Percentiles rank a stretch among this genome's conserved stretches.
Evolutionary conservation across 2,329 filamentous ascomycete species (phyloP).

Genomic region (Dryadomyces sulphureus): DNA sequence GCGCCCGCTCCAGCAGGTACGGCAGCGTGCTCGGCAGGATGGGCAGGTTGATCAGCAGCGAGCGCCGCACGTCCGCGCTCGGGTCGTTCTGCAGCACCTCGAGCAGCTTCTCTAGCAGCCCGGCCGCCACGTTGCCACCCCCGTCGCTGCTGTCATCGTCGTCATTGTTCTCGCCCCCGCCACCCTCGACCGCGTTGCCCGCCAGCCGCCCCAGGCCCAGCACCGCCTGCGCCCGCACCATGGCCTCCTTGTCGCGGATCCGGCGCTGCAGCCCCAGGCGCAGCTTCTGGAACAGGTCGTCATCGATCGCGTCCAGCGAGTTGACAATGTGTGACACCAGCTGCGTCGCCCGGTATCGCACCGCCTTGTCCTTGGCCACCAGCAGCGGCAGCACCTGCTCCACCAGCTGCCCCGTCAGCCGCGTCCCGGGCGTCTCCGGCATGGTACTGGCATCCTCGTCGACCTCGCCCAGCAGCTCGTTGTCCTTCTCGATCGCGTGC

Average conservation of each 20-base stretch:
- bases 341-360: constrained; percentile 81
- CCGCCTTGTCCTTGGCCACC: constrained; percentile 77
- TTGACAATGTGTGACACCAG: constrained; percentile 85
- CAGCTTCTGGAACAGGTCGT: constrained; percentile 75
- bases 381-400: constrained; percentile 62
- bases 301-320: constrained; percentile 80
- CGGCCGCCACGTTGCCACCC: constrained; percentile 47
- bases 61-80: constrained; percentile 81
- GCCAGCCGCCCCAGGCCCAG: constrained; percentile 77
- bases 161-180: constrained; percentile 49
- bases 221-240: constrained; percentile 83
- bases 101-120: constrained; percentile 68
- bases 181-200: constrained; percentile 59
- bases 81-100: constrained; percentile 88
- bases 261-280: constrained; percentile 68
- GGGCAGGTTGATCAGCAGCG: constrained; percentile 79
- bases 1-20: constrained; percentile 76
- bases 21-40: constrained; percentile 70
- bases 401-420: constrained; percentile 63
- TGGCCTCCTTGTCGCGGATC: constrained; percentile 84
- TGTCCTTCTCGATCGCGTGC: constrained; percentile 55
- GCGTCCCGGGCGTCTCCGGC: constrained; percentile 70
- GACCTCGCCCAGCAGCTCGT: constrained; percentile 48
- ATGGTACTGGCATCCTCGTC: constrained; percentile 56
- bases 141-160: constrained; percentile 54